These are phyloP conservation scores for Tilletia horrida DNA, from an alignment of 1,284 basidiomycete species.

Conservation along the genomic window DNA sequence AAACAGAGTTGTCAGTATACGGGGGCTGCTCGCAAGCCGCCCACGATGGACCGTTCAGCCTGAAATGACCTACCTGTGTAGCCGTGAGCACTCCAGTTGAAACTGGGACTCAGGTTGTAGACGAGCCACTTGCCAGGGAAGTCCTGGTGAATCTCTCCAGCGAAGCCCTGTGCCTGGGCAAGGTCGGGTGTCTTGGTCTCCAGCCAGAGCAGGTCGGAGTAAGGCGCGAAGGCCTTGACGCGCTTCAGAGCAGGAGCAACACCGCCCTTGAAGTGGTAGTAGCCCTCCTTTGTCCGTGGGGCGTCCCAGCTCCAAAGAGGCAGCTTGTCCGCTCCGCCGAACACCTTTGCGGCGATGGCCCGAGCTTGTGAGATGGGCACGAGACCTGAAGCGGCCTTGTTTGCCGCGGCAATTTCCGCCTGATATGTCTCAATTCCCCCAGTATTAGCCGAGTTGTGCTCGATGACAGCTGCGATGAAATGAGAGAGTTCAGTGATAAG, in stretches of 20 bases:
- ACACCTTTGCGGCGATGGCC: constrained; percentile 68
- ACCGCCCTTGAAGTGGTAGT: constrained; percentile 84
- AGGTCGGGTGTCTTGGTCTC: constrained; percentile 84
- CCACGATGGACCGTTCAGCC: neutral
- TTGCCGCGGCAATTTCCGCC: constrained; percentile 63
- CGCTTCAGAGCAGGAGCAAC: constrained; percentile 79
- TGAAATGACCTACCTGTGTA: constrained; percentile 63
- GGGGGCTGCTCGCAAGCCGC: neutral
- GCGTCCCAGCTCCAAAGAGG: constrained; percentile 89
- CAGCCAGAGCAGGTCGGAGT: constrained; percentile 59
- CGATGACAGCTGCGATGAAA: constrained; percentile 61
- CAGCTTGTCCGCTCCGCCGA: constrained; percentile 61
- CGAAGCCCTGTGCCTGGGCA: constrained; percentile 73
- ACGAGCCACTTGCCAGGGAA: constrained; percentile 79
- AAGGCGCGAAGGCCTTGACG: constrained; percentile 67
- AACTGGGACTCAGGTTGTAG: constrained; percentile 90
- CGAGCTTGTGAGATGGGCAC: constrained; percentile 74
- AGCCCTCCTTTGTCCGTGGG: constrained; percentile 84
- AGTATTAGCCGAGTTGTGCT: constrained; percentile 44
- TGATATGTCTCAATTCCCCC: constrained; percentile 60
- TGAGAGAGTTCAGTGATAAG: too few species aligned
- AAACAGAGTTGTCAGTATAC: neutral
- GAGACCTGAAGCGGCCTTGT: constrained; percentile 1
- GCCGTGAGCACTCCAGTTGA: constrained; percentile 84
- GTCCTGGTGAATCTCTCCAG: constrained; percentile 69